These are phyloP conservation scores for Candida maesae DNA, from an alignment of 805 yeast genomes.

Conservation along the genomic window DNA sequence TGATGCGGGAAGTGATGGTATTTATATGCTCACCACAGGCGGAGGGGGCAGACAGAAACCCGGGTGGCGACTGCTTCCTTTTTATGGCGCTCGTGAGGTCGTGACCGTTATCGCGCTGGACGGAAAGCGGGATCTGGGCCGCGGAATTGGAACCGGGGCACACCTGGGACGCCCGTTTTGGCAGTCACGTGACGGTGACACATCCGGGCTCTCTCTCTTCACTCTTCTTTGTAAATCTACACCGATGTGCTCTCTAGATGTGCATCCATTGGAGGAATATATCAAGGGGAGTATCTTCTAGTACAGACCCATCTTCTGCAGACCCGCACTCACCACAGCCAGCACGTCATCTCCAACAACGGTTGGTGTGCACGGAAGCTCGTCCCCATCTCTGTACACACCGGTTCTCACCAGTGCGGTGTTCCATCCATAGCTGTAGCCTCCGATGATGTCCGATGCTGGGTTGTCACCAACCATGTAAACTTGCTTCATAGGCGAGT, in stretches of 20 bases:
- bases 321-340: conserved; percentile 41
- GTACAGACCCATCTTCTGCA: conserved; percentile 19
- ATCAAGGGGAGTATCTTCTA: no score
- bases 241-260: no score
- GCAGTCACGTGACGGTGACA: neutral
- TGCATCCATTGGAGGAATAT: no score
- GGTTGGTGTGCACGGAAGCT: conserved; percentile 44
- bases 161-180: neutral
- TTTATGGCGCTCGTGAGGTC: no score
- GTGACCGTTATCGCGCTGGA: no score
- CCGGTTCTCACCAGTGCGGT: conserved; percentile 84
- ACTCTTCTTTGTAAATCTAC: no score
- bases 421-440: conserved; percentile 84
- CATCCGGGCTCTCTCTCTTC: no score
- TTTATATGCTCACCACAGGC: no score
- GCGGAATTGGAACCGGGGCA: conserved; percentile 4
- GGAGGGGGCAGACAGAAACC: neutral
- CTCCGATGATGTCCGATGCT: conserved; percentile 87
- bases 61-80: conserved; percentile 3
- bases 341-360: conserved; percentile 47
- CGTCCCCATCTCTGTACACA: conserved; percentile 62
- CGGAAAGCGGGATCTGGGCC: no score
- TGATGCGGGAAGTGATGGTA: no score
- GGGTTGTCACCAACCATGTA: conserved; percentile 99
- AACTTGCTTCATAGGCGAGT: conserved; percentile 53